Evolutionary conservation across 2,329 filamentous ascomycete genomes (phyloP).

Genomic region (Colletotrichum phormii): DNA sequence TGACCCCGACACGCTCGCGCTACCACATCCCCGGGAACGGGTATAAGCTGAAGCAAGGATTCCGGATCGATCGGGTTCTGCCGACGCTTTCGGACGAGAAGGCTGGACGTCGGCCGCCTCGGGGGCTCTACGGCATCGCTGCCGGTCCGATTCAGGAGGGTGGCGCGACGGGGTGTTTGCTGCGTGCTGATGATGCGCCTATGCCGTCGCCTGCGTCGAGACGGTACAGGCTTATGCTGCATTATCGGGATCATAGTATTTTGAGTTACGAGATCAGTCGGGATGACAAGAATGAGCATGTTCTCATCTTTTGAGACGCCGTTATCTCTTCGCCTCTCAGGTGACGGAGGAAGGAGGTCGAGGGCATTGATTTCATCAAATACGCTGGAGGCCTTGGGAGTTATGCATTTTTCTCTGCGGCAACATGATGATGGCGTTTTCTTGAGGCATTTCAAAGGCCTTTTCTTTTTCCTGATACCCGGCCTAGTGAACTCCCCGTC

Average conservation of each 20-base stretch:
- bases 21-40: slow-evolving; percentile 1
- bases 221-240: slow-evolving; percentile 76
- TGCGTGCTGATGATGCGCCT: slow-evolving; percentile 37
- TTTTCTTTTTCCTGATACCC: slow-evolving; percentile 27
- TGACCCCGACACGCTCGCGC: slow-evolving; percentile 61
- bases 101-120: slow-evolving; percentile 53
- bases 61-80: slow-evolving; percentile 66
- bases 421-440: slow-evolving; percentile 21
- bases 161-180: slow-evolving; percentile 38
- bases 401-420: background rate
- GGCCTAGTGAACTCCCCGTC: background rate
- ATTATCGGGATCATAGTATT: slow-evolving; percentile 77
- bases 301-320: slow-evolving; percentile 26
- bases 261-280: slow-evolving; percentile 75
- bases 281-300: slow-evolving; percentile 45
- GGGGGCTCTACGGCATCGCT: slow-evolving; percentile 74
- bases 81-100: slow-evolving; percentile 61
- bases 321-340: too few relatives aligned
- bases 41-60: slow-evolving; percentile 51
- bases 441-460: background rate
- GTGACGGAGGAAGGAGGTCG: background rate
- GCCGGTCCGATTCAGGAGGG: slow-evolving; percentile 71
- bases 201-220: slow-evolving; percentile 47
- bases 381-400: background rate
- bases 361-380: background rate